Percentiles rank a stretch among this genome's conserved stretches.
Evolutionary conservation across 164 flowering plant genomes (phyloP).

Genomic region (Euptelea pleiosperma): DNA sequence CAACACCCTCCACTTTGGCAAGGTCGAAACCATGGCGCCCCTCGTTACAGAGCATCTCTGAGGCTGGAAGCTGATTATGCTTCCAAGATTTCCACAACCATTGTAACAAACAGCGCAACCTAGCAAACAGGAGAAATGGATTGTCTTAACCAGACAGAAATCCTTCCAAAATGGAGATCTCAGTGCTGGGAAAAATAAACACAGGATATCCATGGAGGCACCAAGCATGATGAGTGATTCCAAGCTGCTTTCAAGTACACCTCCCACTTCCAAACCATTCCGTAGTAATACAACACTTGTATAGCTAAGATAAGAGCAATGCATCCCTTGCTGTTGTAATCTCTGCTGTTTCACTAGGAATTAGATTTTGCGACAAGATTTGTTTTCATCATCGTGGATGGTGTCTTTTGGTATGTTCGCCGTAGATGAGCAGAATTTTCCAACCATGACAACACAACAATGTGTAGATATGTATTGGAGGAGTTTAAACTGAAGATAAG

Average conservation of each 20-base stretch:
- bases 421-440: too few species aligned
- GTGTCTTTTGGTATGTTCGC: too few species aligned
- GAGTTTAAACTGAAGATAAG: too few species aligned
- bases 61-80: conserved; percentile 31
- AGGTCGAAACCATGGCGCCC: conserved; percentile 83
- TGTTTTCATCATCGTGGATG: too few species aligned
- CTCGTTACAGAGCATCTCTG: conserved; percentile 82
- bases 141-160: neutral
- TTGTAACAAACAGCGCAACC: neutral
- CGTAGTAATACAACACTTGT: conserved; percentile 11
- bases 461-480: too few species aligned
- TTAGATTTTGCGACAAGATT: too few species aligned
- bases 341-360: too few species aligned
- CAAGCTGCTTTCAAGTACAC: neutral
- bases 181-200: neutral
- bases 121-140: neutral
- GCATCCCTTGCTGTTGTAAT: conserved; percentile 8
- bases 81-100: neutral
- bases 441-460: too few species aligned
- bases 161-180: conserved; percentile 3
- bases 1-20: conserved; percentile 27
- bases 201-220: neutral
- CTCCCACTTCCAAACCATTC: neutral
- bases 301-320: neutral
- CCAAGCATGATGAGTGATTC: neutral